These are phyloP conservation scores for Vaccinium darrowii DNA, from an alignment of 148 eudicot genomes.

Conservation along the genomic window DNA sequence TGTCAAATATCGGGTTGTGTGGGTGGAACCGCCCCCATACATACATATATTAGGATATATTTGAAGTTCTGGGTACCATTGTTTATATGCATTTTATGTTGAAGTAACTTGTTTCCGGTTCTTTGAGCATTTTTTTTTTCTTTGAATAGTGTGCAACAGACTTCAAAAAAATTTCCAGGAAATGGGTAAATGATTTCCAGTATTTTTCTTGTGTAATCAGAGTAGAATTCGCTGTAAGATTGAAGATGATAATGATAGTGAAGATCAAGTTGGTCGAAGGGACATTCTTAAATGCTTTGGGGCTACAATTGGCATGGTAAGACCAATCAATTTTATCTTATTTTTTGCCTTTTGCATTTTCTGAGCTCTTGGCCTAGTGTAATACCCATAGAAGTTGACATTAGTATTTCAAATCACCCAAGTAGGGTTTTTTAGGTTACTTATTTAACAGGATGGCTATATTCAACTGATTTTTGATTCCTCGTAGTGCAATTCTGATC, in stretches of 20 bases:
- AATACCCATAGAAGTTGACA: neutral
- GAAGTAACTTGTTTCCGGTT: neutral
- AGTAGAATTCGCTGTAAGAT: constrained; percentile 45
- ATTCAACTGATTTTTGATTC: neutral
- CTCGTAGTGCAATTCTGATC: neutral
- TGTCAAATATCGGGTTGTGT: too few species aligned
- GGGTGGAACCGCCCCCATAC: neutral
- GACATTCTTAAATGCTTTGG: constrained; percentile 57
- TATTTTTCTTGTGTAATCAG: constrained; percentile 29
- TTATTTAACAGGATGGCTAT: neutral
- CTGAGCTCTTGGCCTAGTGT: neutral
- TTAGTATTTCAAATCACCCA: neutral
- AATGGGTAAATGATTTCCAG: neutral
- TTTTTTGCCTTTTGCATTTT: neutral
- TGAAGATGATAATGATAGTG: constrained; percentile 35
- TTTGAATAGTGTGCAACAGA: neutral
- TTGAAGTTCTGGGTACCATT: neutral
- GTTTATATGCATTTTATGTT: neutral
- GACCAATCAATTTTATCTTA: neutral
- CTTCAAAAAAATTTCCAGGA: neutral
- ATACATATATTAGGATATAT: too few species aligned
- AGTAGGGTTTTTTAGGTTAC: neutral
- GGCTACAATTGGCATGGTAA: constrained; percentile 62
- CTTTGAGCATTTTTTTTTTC: neutral
- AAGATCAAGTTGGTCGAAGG: constrained; percentile 49